phyloP scores from a whole-genome alignment of 2,329 filamentous ascomycete genomes.

The Diplodia corticola region DNA sequence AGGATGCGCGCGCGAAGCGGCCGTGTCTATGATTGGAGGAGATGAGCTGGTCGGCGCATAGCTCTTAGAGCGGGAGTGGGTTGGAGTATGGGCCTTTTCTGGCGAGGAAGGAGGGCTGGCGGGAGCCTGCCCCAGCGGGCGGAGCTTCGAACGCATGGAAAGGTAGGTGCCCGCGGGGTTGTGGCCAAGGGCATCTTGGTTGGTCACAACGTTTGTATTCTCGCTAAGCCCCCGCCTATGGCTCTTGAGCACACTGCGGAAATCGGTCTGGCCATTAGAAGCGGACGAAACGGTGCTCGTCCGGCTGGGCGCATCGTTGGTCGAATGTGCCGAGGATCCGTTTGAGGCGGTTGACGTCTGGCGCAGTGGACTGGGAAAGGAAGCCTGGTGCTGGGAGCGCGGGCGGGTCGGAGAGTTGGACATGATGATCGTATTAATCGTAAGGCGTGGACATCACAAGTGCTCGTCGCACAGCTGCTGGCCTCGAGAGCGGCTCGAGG shows the following conservation, averaged over 20 bases:
- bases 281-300: constrained; percentile 73
- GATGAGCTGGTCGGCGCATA: constrained; percentile 34
- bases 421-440: constrained; percentile 31
- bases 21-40: constrained; percentile 1
- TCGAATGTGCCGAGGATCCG: constrained; percentile 54
- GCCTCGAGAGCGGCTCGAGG: constrained; percentile 11
- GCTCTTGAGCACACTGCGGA: constrained; percentile 45
- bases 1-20: not conserved
- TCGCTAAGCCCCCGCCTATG: constrained; percentile 80
- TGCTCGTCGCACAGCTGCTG: constrained; percentile 12
- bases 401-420: constrained; percentile 40
- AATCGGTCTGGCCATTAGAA: constrained; percentile 68
- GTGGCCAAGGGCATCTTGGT: constrained; percentile 48
- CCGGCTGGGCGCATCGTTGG: constrained; percentile 51
- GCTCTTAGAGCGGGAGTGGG: constrained; percentile 38
- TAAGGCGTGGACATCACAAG: constrained; percentile 23
- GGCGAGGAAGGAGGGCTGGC: constrained; percentile 32
- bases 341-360: constrained; percentile 71
- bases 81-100: constrained; percentile 30
- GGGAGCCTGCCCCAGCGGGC: constrained; percentile 47
- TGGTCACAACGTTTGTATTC: constrained; percentile 48
- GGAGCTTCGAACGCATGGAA: constrained; percentile 58
- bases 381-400: constrained; percentile 33
- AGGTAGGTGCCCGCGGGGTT: constrained; percentile 67
- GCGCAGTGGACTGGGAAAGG: constrained; percentile 51